Evolutionary conservation across 2,329 filamentous ascomycete species (phyloP).

Genomic region (Cadophora gregata): DNA sequence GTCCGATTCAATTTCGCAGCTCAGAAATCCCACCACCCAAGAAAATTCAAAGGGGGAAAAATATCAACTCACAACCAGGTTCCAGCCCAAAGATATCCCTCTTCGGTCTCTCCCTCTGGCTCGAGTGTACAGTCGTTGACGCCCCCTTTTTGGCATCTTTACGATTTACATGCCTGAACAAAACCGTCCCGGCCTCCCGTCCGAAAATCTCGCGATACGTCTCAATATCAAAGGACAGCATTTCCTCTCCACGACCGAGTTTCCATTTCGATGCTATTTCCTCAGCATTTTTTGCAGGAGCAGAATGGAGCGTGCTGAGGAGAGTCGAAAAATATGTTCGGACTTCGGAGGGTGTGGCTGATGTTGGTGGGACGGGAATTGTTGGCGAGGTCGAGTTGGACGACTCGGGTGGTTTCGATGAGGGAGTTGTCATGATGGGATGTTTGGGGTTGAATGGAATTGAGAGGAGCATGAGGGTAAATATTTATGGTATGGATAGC

Average conservation of each 20-base stretch:
- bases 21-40: too few relatives aligned
- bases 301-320: neutral
- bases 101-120: neutral
- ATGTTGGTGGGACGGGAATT: neutral
- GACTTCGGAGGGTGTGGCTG: constrained; percentile 8
- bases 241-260: constrained; percentile 15
- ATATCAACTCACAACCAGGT: neutral
- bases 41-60: too few relatives aligned
- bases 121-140: neutral
- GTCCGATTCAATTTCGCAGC: too few relatives aligned
- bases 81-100: neutral
- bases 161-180: constrained; percentile 36
- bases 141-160: neutral
- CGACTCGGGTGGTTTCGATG: neutral
- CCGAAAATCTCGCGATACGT: constrained; percentile 12
- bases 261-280: constrained; percentile 20
- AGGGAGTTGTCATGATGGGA: neutral
- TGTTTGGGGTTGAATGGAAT: neutral
- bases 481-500: neutral
- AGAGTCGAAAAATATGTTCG: constrained; percentile 1
- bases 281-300: neutral
- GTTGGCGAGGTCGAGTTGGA: neutral
- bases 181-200: constrained; percentile 10
- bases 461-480: neutral
- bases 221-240: constrained; percentile 18